A percentile compares a stretch with the other conserved stretches of the same genome.
Conservation (phyloP, 208 protist genomes). For the Leishmania gerbilli region DNA sequence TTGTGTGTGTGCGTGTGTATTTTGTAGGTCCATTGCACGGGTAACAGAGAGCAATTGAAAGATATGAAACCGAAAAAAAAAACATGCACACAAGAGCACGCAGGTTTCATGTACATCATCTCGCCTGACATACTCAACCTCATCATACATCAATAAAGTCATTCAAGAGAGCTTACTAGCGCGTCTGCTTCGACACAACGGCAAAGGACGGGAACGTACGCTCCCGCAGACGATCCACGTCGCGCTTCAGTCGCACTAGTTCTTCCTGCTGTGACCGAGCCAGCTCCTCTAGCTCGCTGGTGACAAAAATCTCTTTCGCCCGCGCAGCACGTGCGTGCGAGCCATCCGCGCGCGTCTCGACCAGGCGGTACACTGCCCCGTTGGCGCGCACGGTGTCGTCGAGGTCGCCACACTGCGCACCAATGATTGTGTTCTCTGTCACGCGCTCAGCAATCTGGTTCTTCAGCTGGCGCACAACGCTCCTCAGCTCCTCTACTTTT, state of each 20-base stretch:
- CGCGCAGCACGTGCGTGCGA: conserved; percentile 31
- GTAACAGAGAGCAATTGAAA: not conserved
- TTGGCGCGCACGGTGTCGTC: conserved; percentile 58
- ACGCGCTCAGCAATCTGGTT: conserved; percentile 73
- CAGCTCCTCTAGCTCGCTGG: conserved; percentile 84
- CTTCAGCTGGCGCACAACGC: conserved; percentile 52
- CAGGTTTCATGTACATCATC: not conserved
- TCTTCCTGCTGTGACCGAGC: conserved; percentile 89
- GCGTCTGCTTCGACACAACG: conserved; percentile 83
- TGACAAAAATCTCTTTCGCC: conserved; percentile 75
- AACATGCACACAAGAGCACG: not conserved
- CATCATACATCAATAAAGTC: not conserved
- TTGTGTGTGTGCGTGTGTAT: not conserved
- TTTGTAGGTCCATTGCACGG: not conserved
- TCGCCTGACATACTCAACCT: not conserved
- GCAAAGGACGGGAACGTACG: conserved; percentile 92
- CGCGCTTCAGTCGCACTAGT: conserved; percentile 73
- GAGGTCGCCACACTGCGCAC: conserved; percentile 42
- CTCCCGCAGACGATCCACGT: conserved; percentile 88
- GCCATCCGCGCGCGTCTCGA: conserved; percentile 68
- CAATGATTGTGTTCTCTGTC: conserved; percentile 71
- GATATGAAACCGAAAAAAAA: conserved; percentile 3
- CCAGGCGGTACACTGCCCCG: conserved; percentile 54
- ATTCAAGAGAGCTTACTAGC: not conserved
- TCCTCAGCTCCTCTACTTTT: conserved; percentile 76